Conservation (phyloP, 1,284 basidiomycete species). For the Ganoderma meredithae region DNA sequence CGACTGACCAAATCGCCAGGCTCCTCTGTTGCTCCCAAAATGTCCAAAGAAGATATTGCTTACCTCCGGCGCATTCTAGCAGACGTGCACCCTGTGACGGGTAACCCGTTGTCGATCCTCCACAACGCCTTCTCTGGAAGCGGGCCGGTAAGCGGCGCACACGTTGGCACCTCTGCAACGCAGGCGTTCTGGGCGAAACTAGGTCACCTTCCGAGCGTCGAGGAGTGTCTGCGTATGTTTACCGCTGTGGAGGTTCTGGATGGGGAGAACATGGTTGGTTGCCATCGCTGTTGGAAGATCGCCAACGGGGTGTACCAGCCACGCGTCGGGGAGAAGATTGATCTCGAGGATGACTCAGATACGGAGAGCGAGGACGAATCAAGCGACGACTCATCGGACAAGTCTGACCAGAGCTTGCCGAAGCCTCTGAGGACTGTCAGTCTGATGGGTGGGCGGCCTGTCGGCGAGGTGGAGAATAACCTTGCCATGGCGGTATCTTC, state of each 20-base stretch:
- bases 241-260: slow-evolving; percentile 91
- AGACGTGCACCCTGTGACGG: slow-evolving; percentile 52
- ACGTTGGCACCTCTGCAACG: slow-evolving; percentile 32
- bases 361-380: slow-evolving; percentile 37
- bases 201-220: slow-evolving; percentile 61
- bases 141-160: slow-evolving; percentile 8
- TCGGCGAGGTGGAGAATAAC: slow-evolving; percentile 18
- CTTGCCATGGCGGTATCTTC: slow-evolving; percentile 26
- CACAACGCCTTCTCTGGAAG: slow-evolving; percentile 38
- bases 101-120: slow-evolving; percentile 55
- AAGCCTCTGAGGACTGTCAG: slow-evolving; percentile 13
- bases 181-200: slow-evolving; percentile 57
- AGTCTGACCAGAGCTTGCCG: slow-evolving; percentile 28
- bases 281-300: slow-evolving; percentile 92
- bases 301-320: slow-evolving; percentile 66
- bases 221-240: slow-evolving; percentile 85
- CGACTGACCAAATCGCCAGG: slow-evolving; percentile 32
- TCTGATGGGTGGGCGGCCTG: slow-evolving; percentile 8
- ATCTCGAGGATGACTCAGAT: slow-evolving; percentile 46
- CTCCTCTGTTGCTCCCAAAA: slow-evolving; percentile 57
- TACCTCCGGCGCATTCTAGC: slow-evolving; percentile 73
- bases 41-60: slow-evolving; percentile 59
- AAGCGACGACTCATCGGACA: slow-evolving; percentile 15
- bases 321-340: slow-evolving; percentile 40
- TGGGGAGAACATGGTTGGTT: slow-evolving; percentile 94